Base-by-base conservation (phyloP, 2,329 filamentous ascomycete species). In the Fusarium mangiferae region DNA sequence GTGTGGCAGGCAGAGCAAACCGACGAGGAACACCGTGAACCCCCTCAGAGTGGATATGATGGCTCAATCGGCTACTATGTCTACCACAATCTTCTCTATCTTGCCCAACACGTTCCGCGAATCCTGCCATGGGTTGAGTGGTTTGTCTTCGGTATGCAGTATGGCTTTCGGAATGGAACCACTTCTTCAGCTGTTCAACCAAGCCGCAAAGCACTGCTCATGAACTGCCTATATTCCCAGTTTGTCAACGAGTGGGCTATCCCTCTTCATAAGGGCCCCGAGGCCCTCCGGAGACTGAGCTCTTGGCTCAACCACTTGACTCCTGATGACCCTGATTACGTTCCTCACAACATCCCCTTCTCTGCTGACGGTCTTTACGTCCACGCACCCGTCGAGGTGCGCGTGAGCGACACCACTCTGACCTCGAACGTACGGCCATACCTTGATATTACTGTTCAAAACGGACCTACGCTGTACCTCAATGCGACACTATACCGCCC, bases 211-310 rank as follows among this genome's bases (percentile, higher is more conserved):
- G 96, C 95, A 18, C 89, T 98, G 51, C 87, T 98, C 59, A 96
- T 99, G 93, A 96, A 99, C 85, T 99, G 96, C 79, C 89, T 98
- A 11, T 99, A 98, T 86, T 96, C 93, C n/a, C 96, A 99, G 80
- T 98, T 94, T 78, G 96, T 99, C 74, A 98, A 99, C 82, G 96
- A 99, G 82, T 99, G 96, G 96, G 96, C 96, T 1, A 88, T 99
- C 12, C 96, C 96, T 3, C 87, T 99, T 2, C 86, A 90, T 72
- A 92, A 93, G 75, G 96, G 96, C 0, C 96, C 96, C 20, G 95
- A 98, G 83, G 95, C 94, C 13, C 90, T 99, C 48, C 88, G 86
- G 38, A 91, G 96, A 15, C 88, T 99, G 18, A 93, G 92, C 44
- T 92, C 93, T 54, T 99, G 96, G 96, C 87, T 99, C 60, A 92